Conservation (phyloP, 495 filamentous ascomycete genomes). For the Cryomyces antarcticus region DNA sequence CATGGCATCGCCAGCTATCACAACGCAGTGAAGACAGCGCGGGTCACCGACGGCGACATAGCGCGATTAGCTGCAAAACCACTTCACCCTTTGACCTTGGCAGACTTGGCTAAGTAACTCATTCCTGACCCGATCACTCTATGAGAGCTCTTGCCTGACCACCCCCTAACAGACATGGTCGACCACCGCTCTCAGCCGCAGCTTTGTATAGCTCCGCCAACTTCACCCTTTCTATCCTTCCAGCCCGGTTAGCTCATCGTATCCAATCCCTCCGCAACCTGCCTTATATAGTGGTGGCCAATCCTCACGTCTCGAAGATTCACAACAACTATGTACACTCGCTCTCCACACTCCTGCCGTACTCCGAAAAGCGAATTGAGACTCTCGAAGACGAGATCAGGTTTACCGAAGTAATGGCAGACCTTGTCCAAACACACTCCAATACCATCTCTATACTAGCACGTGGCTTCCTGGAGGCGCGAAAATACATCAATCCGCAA, state of each 20-base stretch:
- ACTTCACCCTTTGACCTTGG: slow-evolving; percentile 61
- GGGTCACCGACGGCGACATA: slow-evolving; percentile 48
- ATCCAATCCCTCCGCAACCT: slow-evolving; percentile 83
- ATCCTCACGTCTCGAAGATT: slow-evolving; percentile 76
- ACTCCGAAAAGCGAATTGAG: slow-evolving; percentile 53
- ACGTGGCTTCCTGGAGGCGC: slow-evolving; percentile 75
- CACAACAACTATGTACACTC: slow-evolving; percentile 92
- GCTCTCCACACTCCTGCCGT: slow-evolving; percentile 69
- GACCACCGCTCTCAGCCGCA: slow-evolving; percentile 62
- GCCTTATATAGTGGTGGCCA: slow-evolving; percentile 92
- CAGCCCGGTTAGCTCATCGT: slow-evolving; percentile 82
- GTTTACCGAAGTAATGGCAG: slow-evolving; percentile 80
- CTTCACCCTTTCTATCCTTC: slow-evolving; percentile 82
- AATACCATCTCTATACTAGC: slow-evolving; percentile 91
- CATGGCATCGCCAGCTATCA: neutral
- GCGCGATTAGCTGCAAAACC: slow-evolving; percentile 55
- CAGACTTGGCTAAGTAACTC: slow-evolving; percentile 66
- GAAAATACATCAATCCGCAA: slow-evolving; percentile 56
- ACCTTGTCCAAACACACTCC: slow-evolving; percentile 77
- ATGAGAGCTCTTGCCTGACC: slow-evolving; percentile 4
- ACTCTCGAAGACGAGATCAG: slow-evolving; percentile 71
- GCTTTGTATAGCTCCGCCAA: slow-evolving; percentile 76
- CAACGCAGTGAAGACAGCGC: slow-evolving; percentile 2
- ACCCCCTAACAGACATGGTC: slow-evolving; percentile 45
- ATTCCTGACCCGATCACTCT: neutral